Percentiles rank a stretch among this genome's conserved stretches.
These are phyloP conservation scores for Yarrowia keelungensis DNA, from an alignment of 805 yeast species.

Conservation along the genomic window DNA sequence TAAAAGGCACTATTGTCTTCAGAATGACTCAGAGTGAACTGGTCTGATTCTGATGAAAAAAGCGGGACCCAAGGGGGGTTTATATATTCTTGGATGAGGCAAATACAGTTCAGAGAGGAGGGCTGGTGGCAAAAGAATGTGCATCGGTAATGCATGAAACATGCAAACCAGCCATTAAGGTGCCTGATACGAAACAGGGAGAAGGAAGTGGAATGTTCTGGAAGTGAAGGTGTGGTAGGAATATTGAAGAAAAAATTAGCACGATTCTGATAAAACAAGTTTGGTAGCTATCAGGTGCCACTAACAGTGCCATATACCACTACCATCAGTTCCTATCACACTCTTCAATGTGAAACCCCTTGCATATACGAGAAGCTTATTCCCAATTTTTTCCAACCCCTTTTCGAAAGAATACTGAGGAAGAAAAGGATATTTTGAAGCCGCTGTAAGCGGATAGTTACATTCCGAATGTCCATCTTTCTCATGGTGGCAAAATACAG, in stretches of 20 bases:
- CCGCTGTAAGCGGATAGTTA: background rate
- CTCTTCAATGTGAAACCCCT: background rate
- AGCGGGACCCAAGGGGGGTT: background rate
- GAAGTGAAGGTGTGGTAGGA: background rate
- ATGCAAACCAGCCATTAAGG: background rate
- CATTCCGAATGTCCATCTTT: too few species aligned
- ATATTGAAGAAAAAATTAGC: background rate
- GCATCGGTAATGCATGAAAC: background rate
- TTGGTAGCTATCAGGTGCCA: too few species aligned
- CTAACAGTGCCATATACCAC: too few species aligned
- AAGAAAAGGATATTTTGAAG: background rate
- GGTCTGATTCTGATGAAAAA: conserved; percentile 1
- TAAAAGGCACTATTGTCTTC: background rate
- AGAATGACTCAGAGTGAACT: conserved; percentile 8
- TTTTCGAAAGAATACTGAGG: background rate
- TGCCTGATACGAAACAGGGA: background rate
- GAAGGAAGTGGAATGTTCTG: background rate
- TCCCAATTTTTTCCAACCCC: background rate
- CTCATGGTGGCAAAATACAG: too few species aligned
- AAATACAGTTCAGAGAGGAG: background rate
- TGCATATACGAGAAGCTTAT: conserved; percentile 1
- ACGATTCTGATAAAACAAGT: background rate
- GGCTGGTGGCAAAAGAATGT: background rate
- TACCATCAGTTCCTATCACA: background rate
- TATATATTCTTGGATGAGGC: background rate